Evolutionary conservation across 2,329 filamentous ascomycete genomes (phyloP), one percentile per base, ranked within the genome.

Genomic region (Elsinoe perseae): DNA sequence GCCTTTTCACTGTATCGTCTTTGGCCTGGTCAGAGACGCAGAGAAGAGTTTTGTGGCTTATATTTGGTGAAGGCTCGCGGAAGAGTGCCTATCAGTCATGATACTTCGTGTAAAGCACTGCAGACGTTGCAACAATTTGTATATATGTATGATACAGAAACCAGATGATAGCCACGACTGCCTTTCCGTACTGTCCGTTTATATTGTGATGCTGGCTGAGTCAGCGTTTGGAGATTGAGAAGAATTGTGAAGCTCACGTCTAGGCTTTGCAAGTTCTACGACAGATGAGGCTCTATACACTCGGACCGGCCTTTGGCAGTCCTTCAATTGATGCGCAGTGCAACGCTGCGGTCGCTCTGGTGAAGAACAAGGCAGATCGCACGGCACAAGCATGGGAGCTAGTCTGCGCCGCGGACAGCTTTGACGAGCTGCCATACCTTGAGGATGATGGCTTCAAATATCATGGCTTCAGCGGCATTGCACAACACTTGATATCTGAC

Each of bases 251-350:
- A 36, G 32, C 32, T 36, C 32, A 36, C 32, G n/a, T 7, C 32
- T 36, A 4, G 5, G 12, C 10, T 14, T 3, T 14, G 3, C 10
- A 14, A 4, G n/a, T 14, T 14, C 12, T 14, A 14, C 4, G 32
- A 36, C 32, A 36, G 32, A 65, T 64, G 58, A 62, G 59, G 73
- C 81, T 98, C 59, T 87, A 95, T 72, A 80, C 95, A 66, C 95
- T 91, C 86, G 91, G 91, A 50, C 85, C 89, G 56, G 91, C 88
- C 38, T 95, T 95, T 70, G 84, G 84, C 38, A 81, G 96, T 43
- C 85, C 92, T 12, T 97, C 93, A 42, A 86, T 97, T 65, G 91
- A 97, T 66, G 78, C 92, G 44, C 88, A 95, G 75, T 97, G 91
- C 68, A 81, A 95, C 59, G 91, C 91, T 25, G 79, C 86, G 42